Base-by-base conservation (phyloP, 192 early-diverging fungal genomes). In the Funneliformis mosseae region DNA sequence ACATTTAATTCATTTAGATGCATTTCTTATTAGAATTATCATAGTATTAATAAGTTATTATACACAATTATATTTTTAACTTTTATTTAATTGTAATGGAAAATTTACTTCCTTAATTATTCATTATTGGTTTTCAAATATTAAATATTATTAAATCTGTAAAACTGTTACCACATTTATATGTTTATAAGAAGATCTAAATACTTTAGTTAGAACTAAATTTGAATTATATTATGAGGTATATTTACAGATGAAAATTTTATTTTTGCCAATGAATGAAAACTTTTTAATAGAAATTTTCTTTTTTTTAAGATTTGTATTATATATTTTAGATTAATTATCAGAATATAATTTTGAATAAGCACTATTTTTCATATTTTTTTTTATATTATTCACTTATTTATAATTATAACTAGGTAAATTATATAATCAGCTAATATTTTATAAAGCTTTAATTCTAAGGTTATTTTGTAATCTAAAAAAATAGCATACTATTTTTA, bases 151-250 rank as follows among this genome's bases (percentile, higher is more conserved):
- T 97, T 55, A 87, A 90, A 43, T 92, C 91, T 73, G 91, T 72
- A 96, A 95, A 23, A 91, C 92, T 4, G 88, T 94, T 0, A 94
- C 97, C 6, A 97, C 97, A 0, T 98, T 97, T 90, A 96, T 99
- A 1, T 98, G 96, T 80, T 80, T 99, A 41, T 92, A 92, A 8
- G 94, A 94, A 81, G 94, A 96, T 77, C 96, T 94, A 8, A 85
- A 89, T 8, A 92, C 92, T 3, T 85, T 97, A 80, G 80, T 80
- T 64, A 80, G 83, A 27, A 91, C 91, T 33, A 91, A 92, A 78
- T 90, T 89, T 16, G 86, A 87, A 25, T 84, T 92, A 23, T 91
- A 83, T 64, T 72, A 87, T 28, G 74, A 84, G 48, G 87, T 91
- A 50, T 67, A 76, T 33, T 55, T 16, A 18, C 5, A 18, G 14